Evolutionary conservation across 1,139 yeast genomes (phyloP).

Genomic region (Yamadazyma jaroonii): DNA sequence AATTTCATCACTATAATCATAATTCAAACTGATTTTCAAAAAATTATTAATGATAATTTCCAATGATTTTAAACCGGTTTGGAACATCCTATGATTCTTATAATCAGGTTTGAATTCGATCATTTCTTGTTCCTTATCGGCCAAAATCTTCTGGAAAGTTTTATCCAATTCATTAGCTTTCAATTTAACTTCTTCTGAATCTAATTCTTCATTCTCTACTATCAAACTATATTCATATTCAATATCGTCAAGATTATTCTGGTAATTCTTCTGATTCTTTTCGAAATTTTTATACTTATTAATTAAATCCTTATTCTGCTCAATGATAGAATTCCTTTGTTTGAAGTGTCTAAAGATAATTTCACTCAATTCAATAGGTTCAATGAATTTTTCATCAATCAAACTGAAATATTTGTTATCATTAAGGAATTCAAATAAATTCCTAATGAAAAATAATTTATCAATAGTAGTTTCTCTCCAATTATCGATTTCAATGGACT

Average conservation of each 20-base stretch:
- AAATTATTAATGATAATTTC: conserved; percentile 80
- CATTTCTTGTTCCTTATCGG: conserved; percentile 10
- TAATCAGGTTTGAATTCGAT: conserved; percentile 13
- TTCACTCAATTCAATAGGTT: conserved; percentile 68
- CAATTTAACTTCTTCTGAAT: conserved; percentile 3
- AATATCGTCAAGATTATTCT: conserved; percentile 4
- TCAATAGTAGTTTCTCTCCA: conserved; percentile 78
- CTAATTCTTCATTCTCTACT: conserved; percentile 1
- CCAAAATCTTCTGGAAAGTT: conserved; percentile 10
- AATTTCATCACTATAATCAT: conserved; percentile 87
- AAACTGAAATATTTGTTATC: conserved; percentile 51
- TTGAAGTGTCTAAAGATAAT: conserved; percentile 53
- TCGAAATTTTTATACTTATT: conserved; percentile 14
- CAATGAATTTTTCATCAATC: conserved; percentile 77
- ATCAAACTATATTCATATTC: conserved; percentile 3
- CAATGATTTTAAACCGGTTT: conserved; percentile 49
- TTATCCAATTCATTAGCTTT: conserved; percentile 10
- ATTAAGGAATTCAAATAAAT: conserved; percentile 63
- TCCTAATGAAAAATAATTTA: conserved; percentile 66
- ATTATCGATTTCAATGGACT: conserved; percentile 54
- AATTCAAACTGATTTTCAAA: conserved; percentile 61
- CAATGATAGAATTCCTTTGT: conserved; percentile 37
- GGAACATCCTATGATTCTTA: conserved; percentile 20
- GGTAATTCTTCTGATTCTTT: conserved; percentile 6
- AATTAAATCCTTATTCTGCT: conserved; percentile 27